Evolutionary conservation across 164 flowering plant species (phyloP), one percentile per base, ranked within the genome.

Genomic region (Aristolochia contorta): DNA sequence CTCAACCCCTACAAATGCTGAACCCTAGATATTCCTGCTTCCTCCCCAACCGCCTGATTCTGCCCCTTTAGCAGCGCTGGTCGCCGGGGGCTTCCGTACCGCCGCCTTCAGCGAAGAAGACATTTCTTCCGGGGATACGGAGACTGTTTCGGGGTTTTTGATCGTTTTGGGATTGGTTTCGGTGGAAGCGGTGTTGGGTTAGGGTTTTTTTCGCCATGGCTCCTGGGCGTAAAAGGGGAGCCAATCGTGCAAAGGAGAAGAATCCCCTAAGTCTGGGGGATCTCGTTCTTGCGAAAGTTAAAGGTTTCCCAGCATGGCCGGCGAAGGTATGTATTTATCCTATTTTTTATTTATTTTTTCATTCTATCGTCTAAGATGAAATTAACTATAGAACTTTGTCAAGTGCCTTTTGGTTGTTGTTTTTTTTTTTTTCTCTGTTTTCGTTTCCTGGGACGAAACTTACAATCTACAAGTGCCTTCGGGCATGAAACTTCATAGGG

Each of bases 201-300:
- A 63, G 69, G 72, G 67, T 66, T 69, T 61, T 18, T 37, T 6
- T 30, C 69, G 73, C 80, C 74, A 91, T 91, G 97, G 82, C 96
- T 75, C 86, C 84, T 57, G 85, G 82, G 77, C 87, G 96, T 48
- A 80, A 67, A 75, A 81, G 60, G 50, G 95, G 90, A 73, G 90
- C 81, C 24, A 82, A 71, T 53, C 72, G 78, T 62, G 76, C 71
- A 10, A 81, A 77, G 65, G 63, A 67, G 14, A 78, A 75, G 71
- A 64, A 67, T 48, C 74, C 80, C 70, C 75, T 88, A 76, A 74
- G 83, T 55, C 59, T 93, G 58, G 98, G 98, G 43, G 98, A 93
- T 90, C 94, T 93, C n/a, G 98, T 93, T 18, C 94, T 93, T 8
- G 98, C 97, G 62, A 93, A 93, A 72, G 98, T 90, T 68, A 90